phyloP scores from a whole-genome alignment of 2,329 filamentous ascomycete genomes.

The Claviceps maximensis region DNA sequence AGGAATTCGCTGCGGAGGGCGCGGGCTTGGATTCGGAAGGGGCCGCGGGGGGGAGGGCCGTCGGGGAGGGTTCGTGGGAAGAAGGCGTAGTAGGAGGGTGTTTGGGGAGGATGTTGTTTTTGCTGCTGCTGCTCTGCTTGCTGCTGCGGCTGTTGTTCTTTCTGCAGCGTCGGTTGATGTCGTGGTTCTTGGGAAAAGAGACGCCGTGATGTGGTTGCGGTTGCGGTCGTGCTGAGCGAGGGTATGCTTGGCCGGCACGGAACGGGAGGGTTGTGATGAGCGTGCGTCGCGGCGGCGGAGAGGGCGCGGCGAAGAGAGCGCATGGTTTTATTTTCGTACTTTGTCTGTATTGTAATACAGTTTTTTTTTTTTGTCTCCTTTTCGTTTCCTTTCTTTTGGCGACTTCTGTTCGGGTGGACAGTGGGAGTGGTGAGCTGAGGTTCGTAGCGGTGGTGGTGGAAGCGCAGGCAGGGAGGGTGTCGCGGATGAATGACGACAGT shows the following conservation, averaged over 20 bases:
- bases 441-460: no score
- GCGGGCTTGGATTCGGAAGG: constrained; percentile 60
- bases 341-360: no score
- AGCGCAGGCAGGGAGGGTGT: no score
- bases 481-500: no score
- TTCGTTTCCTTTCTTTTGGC: rapidly evolving
- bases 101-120: constrained; percentile 16
- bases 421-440: no score
- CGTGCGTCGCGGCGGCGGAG: neutral
- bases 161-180: neutral
- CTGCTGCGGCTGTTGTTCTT: neutral
- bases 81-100: constrained; percentile 78
- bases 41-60: constrained; percentile 64
- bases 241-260: neutral
- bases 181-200: neutral
- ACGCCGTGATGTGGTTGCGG: neutral
- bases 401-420: no score
- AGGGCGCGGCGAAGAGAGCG: neutral
- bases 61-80: constrained; percentile 67
- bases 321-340: no score
- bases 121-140: neutral
- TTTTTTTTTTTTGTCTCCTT: neutral
- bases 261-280: neutral
- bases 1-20: constrained; percentile 76
- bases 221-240: neutral